A percentile compares a stretch with the other conserved stretches of the same genome.
Evolutionary conservation across 176 grass and related monocot genomes (phyloP).

Genomic region (Oryza nivara): DNA sequence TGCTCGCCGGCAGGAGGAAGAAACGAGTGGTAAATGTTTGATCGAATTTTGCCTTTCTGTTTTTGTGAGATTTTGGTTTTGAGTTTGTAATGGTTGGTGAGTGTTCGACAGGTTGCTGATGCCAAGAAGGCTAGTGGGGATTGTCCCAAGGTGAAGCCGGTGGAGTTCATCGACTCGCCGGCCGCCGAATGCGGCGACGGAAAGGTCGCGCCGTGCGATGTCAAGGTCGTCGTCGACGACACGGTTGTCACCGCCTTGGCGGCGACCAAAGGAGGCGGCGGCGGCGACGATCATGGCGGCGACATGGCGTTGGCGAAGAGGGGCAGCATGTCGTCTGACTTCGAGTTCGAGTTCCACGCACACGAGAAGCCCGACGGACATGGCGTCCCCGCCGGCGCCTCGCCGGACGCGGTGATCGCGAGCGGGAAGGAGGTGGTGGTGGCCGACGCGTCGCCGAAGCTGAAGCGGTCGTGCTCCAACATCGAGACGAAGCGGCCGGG

Average conservation of each 20-base stretch:
- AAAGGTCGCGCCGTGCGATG: background rate
- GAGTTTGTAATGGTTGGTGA: constrained; percentile 3
- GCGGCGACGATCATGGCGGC: too few species aligned
- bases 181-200: constrained; percentile 2
- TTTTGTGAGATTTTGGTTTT: background rate
- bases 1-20: constrained; percentile 71
- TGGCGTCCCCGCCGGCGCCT: background rate
- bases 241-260: constrained; percentile 35
- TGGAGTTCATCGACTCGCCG: constrained; percentile 36
- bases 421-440: constrained; percentile 30
- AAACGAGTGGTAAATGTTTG: constrained; percentile 50
- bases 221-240: constrained; percentile 15
- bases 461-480: constrained; percentile 95
- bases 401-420: background rate
- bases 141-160: constrained; percentile 55
- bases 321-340: constrained; percentile 47
- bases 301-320: constrained; percentile 18
- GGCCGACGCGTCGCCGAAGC: constrained; percentile 41
- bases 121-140: constrained; percentile 42
- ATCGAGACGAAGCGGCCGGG: constrained; percentile 75
- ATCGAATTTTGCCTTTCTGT: background rate
- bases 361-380: constrained; percentile 13
- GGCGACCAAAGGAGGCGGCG: constrained; percentile 36
- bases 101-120: constrained; percentile 45
- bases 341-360: constrained; percentile 58